Conservation (phyloP, 208 protist species). For the Acanthamoeba healyi region DNA sequence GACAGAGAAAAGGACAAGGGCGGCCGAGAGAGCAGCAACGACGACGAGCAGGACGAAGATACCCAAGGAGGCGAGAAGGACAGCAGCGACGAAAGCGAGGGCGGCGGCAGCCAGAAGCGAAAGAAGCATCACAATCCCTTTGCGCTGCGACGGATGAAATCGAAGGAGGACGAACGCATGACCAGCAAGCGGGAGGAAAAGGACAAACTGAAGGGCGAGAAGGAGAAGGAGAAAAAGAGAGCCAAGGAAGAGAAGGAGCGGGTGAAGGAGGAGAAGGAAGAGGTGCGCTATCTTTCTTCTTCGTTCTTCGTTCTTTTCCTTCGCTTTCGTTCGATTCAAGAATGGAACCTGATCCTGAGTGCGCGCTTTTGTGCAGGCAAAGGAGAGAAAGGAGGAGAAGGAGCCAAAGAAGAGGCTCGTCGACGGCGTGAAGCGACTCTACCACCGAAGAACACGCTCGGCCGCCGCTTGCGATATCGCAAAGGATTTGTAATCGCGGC, state of each 20-base stretch:
- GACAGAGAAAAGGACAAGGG: conserved; percentile 1
- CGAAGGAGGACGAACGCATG: conserved; percentile 32
- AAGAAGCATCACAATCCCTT: background rate
- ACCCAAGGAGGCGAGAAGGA: background rate
- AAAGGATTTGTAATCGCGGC: conserved; percentile 8
- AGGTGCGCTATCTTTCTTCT: background rate
- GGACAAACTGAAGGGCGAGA: background rate
- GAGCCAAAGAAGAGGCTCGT: conserved; percentile 42
- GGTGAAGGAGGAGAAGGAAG: conserved; percentile 15
- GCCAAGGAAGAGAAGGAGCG: background rate
- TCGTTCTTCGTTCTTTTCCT: background rate
- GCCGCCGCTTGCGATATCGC: background rate
- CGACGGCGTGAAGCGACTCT: conserved; percentile 44
- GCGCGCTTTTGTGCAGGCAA: no score
- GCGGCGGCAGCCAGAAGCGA: background rate
- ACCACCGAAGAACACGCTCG: conserved; percentile 26
- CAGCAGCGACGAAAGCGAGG: conserved; percentile 26
- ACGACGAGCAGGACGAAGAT: background rate
- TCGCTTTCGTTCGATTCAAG: background rate
- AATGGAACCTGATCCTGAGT: no score
- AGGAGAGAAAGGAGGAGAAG: conserved; percentile 7
- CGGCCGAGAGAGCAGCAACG: background rate
- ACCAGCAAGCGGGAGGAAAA: conserved; percentile 27
- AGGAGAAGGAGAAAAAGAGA: background rate
- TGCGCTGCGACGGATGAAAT: background rate